phyloP scores from a whole-genome alignment of 2,329 filamentous ascomycete genomes.

The Thermothelomyces thermophilus region DNA sequence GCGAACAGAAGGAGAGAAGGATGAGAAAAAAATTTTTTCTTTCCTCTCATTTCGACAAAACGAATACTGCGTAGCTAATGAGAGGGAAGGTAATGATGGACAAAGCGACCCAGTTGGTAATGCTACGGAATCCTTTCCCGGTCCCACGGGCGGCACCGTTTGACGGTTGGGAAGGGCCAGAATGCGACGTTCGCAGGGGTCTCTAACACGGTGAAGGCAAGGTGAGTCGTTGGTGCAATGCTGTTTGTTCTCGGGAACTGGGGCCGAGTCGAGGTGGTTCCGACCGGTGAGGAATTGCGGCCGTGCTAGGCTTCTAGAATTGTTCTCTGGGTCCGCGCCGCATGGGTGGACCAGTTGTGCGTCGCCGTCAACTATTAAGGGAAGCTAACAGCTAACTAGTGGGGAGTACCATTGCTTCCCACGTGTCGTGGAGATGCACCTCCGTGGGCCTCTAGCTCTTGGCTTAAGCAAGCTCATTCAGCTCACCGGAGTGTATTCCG shows the following conservation, averaged over 20 bases:
- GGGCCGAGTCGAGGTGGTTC: not conserved
- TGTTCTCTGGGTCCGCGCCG: slow-evolving; percentile 3
- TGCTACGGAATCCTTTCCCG: slow-evolving; percentile 20
- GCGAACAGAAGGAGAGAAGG: not conserved
- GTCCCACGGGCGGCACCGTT: slow-evolving; percentile 18
- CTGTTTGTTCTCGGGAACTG: not conserved
- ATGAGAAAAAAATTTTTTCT: slow-evolving; percentile 5
- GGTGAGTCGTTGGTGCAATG: not conserved
- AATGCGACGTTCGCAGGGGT: slow-evolving; percentile 5
- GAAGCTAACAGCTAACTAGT: no score
- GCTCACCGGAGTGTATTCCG: no score
- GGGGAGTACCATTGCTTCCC: no score
- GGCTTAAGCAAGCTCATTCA: no score
- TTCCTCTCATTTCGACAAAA: not conserved
- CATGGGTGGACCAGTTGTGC: slow-evolving; percentile 4
- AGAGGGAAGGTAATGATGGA: not conserved
- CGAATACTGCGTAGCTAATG: no score
- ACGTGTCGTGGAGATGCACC: no score
- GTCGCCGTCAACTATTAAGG: no score
- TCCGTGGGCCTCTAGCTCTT: no score
- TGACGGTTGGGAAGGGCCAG: slow-evolving; percentile 11
- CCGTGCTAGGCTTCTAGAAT: slow-evolving; percentile 8
- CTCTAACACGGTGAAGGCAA: not conserved
- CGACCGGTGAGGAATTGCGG: not conserved
- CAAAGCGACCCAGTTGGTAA: slow-evolving; percentile 2